Percentiles rank a stretch among this genome's conserved stretches.
Evolutionary conservation across 2,329 filamentous ascomycete species (phyloP).

Genomic region (Epichloe typhina): DNA sequence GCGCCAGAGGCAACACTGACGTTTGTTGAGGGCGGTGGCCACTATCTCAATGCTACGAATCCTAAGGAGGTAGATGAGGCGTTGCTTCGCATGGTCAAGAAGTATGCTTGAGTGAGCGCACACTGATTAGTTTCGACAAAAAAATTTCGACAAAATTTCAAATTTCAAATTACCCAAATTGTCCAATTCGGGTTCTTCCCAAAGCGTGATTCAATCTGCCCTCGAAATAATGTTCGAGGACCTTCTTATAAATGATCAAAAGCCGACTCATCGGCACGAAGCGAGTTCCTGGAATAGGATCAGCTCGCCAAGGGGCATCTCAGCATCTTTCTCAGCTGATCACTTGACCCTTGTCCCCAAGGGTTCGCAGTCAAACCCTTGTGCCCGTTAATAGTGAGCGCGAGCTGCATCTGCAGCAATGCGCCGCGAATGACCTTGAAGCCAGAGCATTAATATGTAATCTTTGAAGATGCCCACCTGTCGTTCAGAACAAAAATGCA

Average conservation of each 20-base stretch:
- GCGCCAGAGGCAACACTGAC: constrained; percentile 30
- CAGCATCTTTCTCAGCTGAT: no score
- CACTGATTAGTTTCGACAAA: not conserved
- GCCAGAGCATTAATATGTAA: not conserved
- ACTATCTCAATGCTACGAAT: constrained; percentile 36
- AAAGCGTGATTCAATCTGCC: not conserved
- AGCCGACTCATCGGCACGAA: no score
- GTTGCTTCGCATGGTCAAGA: constrained; percentile 28
- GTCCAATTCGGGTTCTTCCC: not conserved
- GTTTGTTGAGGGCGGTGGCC: constrained; percentile 30
- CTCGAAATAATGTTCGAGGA: not conserved
- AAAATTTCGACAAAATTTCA: not conserved
- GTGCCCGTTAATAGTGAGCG: not conserved
- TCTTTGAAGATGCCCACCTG: no score
- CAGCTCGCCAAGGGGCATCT: no score
- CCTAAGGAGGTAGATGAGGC: constrained; percentile 31
- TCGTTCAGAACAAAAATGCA: no score
- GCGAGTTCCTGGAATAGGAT: no score
- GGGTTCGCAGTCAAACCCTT: not conserved
- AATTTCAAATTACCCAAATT: not conserved
- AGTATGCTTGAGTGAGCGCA: constrained; percentile 13
- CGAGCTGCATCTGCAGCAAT: not conserved
- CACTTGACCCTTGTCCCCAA: no score
- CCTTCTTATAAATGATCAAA: no score
- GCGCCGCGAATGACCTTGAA: not conserved